These are phyloP conservation scores for Dichotomocladium elegans DNA, from an alignment of 371 early-diverging fungal species.

Conservation along the genomic window DNA sequence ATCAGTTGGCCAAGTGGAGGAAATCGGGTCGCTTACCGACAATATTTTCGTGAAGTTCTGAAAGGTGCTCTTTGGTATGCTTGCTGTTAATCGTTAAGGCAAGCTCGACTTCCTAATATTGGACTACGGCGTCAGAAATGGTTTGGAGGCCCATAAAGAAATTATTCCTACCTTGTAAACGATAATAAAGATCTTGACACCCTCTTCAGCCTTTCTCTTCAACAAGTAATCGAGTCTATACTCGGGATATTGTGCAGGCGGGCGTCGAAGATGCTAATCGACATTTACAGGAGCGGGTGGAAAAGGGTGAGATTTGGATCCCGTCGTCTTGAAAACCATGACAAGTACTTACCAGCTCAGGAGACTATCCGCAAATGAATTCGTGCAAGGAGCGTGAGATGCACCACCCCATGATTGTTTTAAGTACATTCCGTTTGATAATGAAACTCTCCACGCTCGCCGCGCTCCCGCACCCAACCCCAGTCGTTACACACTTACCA, in stretches of 20 bases:
- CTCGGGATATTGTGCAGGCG: slow-evolving; percentile 65
- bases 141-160: not conserved
- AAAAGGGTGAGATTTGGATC: not conserved
- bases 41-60: slow-evolving; percentile 74
- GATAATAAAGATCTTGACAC: slow-evolving; percentile 85
- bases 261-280: slow-evolving; percentile 70
- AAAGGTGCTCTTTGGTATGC: slow-evolving; percentile 75
- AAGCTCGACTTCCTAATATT: slow-evolving; percentile 65
- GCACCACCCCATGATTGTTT: too few species aligned
- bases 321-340: too few species aligned
- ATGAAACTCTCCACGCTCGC: not conserved
- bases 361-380: slow-evolving; percentile 23
- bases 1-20: too few species aligned
- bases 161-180: slow-evolving; percentile 66
- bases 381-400: not conserved
- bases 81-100: slow-evolving; percentile 77
- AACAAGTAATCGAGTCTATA: slow-evolving; percentile 81
- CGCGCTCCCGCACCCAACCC: not conserved
- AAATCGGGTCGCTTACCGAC: slow-evolving; percentile 40
- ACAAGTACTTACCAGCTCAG: slow-evolving; percentile 45
- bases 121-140: not conserved
- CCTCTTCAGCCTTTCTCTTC: slow-evolving; percentile 83
- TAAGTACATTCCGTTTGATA: not conserved
- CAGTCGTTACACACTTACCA: slow-evolving; percentile 40
- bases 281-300: not conserved